Evolutionary conservation across 495 filamentous ascomycete species (phyloP).

Genomic region (Penicillium robsamsonii): DNA sequence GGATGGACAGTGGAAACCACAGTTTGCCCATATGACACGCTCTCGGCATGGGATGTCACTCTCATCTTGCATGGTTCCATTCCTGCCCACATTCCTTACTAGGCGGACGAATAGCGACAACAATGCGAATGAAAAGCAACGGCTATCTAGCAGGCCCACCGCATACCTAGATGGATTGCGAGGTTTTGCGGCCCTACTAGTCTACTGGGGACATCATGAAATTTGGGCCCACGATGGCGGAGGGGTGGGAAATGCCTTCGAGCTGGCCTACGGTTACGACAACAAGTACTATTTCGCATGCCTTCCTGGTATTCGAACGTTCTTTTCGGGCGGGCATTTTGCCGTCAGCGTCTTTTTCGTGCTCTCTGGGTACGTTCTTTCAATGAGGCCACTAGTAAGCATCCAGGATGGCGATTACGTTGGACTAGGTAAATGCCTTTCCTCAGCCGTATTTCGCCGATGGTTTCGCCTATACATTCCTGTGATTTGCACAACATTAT

Average conservation of each 20-base stretch:
- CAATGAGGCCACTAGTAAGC: constrained; percentile 47
- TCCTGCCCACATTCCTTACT: constrained; percentile 1
- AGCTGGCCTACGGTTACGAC: constrained; percentile 33
- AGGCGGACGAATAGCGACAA: constrained; percentile 25
- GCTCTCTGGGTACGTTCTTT: constrained; percentile 58
- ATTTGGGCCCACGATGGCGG: constrained; percentile 33
- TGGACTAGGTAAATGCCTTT: constrained; percentile 32
- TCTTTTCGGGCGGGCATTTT: constrained; percentile 47
- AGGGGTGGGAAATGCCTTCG: constrained; percentile 23
- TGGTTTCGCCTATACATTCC: constrained; percentile 46
- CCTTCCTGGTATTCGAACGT: constrained; percentile 42
- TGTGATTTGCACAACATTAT: constrained; percentile 46
- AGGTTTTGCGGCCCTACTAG: constrained; percentile 53
- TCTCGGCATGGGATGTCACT: constrained; percentile 2
- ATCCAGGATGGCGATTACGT: constrained; percentile 45
- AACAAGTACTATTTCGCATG: constrained; percentile 29
- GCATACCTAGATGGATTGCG: constrained; percentile 53
- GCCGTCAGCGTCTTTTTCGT: constrained; percentile 61
- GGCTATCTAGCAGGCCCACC: constrained; percentile 27
- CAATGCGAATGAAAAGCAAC: constrained; percentile 16
- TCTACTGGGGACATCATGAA: constrained; percentile 44
- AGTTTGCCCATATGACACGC: constrained; percentile 1
- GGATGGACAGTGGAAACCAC: constrained; percentile 3
- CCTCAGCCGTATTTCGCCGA: constrained; percentile 48
- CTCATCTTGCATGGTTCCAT: constrained; percentile 4